phyloP scores from a whole-genome alignment of 306 rosid species.

The Vigna angularis region DNA sequence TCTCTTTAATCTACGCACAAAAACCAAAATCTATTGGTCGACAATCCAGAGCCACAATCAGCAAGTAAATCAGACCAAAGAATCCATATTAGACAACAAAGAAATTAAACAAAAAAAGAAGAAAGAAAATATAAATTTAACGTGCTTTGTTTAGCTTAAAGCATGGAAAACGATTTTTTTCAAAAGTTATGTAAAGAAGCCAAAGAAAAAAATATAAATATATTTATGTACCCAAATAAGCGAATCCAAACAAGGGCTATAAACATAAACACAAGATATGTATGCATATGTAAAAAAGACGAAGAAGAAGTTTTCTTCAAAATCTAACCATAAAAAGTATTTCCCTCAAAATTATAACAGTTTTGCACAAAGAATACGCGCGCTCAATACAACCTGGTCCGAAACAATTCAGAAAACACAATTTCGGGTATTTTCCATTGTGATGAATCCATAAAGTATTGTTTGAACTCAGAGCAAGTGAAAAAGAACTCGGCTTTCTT shows the following conservation, averaged over 20 bases:
- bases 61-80: constrained; percentile 12
- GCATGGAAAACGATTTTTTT: constrained; percentile 1
- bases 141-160: constrained; percentile 1
- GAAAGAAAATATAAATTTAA: neutral
- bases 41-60: constrained; percentile 27
- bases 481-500: neutral
- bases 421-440: neutral
- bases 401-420: constrained; percentile 23
- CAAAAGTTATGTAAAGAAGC: neutral
- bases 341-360: constrained; percentile 1
- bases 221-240: neutral
- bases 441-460: constrained; percentile 28
- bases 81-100: constrained; percentile 25
- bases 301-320: neutral
- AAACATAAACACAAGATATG: neutral
- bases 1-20: constrained; percentile 13
- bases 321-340: constrained; percentile 24
- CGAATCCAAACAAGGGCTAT: neutral
- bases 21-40: constrained; percentile 44
- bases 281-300: neutral
- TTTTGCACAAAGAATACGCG: constrained; percentile 27
- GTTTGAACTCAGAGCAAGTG: constrained; percentile 26
- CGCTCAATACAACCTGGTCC: constrained; percentile 17
- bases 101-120: constrained; percentile 24
- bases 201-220: neutral